Percentiles rank a stretch among this genome's conserved stretches.
Evolutionary conservation across 345 rosid species (phyloP).

Genomic region (Punica granatum): DNA sequence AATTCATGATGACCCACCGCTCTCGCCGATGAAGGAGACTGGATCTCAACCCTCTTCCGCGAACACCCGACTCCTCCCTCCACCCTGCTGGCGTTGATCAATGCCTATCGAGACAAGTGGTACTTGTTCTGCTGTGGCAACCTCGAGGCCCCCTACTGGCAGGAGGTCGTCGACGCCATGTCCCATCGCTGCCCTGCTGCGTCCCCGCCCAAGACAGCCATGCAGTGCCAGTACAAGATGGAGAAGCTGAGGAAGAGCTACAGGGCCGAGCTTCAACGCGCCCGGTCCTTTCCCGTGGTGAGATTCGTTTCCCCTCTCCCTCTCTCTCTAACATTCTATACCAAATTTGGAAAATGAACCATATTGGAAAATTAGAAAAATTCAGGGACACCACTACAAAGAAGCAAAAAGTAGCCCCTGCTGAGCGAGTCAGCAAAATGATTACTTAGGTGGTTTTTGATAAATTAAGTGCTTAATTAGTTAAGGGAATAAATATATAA

Average conservation of each 20-base stretch:
- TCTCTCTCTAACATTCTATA: too few relatives aligned
- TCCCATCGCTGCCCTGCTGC: conserved; percentile 50
- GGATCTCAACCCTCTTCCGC: conserved; percentile 23
- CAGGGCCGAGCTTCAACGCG: conserved; percentile 81
- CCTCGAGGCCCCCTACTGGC: conserved; percentile 90
- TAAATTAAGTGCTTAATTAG: too few relatives aligned
- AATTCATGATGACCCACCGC: conserved; percentile 22
- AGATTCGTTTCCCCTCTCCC: conserved; percentile 71
- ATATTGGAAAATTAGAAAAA: too few relatives aligned
- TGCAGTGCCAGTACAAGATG: conserved; percentile 98
- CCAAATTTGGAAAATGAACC: too few relatives aligned
- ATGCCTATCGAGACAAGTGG: conserved; percentile 86
- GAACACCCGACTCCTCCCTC: conserved; percentile 78
- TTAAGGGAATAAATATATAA: too few relatives aligned
- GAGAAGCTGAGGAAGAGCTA: conserved; percentile 91
- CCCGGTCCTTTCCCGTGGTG: conserved; percentile 76
- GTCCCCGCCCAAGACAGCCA: conserved; percentile 61
- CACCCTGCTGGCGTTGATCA: conserved; percentile 79
- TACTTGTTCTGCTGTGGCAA: conserved; percentile 81
- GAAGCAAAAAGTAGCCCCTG: too few relatives aligned
- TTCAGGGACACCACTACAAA: too few relatives aligned
- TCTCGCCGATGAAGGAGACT: conserved; percentile 23
- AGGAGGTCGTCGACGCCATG: conserved; percentile 77
- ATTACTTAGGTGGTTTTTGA: too few relatives aligned
- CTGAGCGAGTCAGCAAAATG: too few relatives aligned